Evolutionary conservation across 2,329 filamentous ascomycete genomes (phyloP).

Genomic region (Calonectria honghensis): DNA sequence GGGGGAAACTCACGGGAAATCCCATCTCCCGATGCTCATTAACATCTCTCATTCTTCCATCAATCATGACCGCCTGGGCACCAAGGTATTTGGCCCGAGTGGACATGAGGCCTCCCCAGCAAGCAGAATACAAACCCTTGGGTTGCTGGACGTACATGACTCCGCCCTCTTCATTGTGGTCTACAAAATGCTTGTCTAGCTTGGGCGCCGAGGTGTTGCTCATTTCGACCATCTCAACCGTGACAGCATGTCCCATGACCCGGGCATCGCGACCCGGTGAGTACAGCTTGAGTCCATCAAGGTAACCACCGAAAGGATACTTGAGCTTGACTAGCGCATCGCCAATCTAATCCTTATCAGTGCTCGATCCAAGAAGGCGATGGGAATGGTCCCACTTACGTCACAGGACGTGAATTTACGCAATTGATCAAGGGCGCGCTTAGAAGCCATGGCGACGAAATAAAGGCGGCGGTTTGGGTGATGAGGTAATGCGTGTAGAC

Average conservation of each 20-base stretch:
- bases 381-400: conserved; percentile 2
- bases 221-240: conserved; percentile 56
- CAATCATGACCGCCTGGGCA: conserved; percentile 53
- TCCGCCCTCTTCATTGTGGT: conserved; percentile 49
- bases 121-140: conserved; percentile 52
- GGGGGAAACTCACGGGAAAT: conserved; percentile 33
- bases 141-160: conserved; percentile 58
- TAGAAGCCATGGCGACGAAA: conserved; percentile 24
- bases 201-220: conserved; percentile 52
- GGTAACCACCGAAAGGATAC: conserved; percentile 53
- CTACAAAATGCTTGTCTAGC: conserved; percentile 55
- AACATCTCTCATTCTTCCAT: conserved; percentile 56
- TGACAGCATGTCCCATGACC: conserved; percentile 55
- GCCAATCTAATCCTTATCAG: conserved; percentile 43
- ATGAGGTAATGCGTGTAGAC: conserved; percentile 6
- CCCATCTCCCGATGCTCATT: conserved; percentile 54
- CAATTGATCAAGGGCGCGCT: conserved; percentile 13
- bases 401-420: conserved; percentile 35
- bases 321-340: conserved; percentile 57
- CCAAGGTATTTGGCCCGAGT: conserved; percentile 55
- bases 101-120: conserved; percentile 58
- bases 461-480: too few species aligned
- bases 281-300: conserved; percentile 52
- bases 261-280: conserved; percentile 45
- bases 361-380: too few species aligned